Evolutionary conservation across 805 yeast species (phyloP), one percentile per base, ranked within the genome.

Genomic region (Suhomyces faveliae): DNA sequence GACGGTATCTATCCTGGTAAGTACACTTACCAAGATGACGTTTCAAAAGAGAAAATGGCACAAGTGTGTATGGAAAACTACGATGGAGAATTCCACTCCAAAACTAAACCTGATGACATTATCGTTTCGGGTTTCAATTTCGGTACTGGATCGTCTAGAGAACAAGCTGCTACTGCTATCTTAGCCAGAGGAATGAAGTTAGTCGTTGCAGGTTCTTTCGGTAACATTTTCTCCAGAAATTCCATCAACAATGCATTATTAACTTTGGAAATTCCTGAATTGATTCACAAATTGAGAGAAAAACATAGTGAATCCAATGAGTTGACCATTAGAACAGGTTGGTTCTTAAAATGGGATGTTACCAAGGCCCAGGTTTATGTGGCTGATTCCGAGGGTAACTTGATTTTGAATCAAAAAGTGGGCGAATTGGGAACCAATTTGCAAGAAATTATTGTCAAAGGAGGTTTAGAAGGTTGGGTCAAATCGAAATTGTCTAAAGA

Each of bases 1-100:
- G 99, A 94, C 67, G 99, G 98, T 62, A 94, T 94, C 50, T 94
- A 94, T 65, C 99, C 99, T 19, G 99, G 99, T 56, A 94, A 94
- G 67, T 94, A 94, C 76, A 94, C 99, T 8, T 94, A 94, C 71
- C 98, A 94, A 73, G 99, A 94, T 67, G 98, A 94, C 64, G 94
- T 94, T 41, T 80, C 97, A 37, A 79, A 87, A 61, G 96, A 89
- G 58, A 89, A 86, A 66, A 94, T 94, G 99, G 99, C 99, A 29
- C 87, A 92, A 69, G 99, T 94, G 41, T 94, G 99, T 74, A 94
- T 94, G 99, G 99, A 94, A 71, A 94, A 94, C 74, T 94, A 94
- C 70, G 99, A 94, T 68, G 65, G 88, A 11, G 96, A 91, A 55
- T 94, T 94, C 68, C 84, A 87, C 49, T 53, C 70, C 24, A 91